Base-by-base conservation (phyloP, 2,329 filamentous ascomycete species). In the Fusarium ambrosium region DNA sequence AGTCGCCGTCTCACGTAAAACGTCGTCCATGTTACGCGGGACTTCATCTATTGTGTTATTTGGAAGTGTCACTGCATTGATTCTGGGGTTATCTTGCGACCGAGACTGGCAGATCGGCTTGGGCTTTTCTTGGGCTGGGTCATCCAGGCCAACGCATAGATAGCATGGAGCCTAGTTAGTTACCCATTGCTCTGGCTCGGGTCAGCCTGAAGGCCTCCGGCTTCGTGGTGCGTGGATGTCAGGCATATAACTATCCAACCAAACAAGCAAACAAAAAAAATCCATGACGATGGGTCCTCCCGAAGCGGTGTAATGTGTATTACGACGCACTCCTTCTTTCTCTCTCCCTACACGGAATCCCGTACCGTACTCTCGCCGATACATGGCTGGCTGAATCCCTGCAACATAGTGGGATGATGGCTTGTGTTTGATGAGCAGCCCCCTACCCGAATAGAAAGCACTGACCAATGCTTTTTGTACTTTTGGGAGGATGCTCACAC, bases 381-480 rank as follows among this genome's bases (percentile, higher is more conserved):
- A 53, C 32, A 60, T 20, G 36, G 41, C 58, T 43, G 20, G 61
- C n/a, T 18, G 14, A 36, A 39, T 45, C 48, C 60, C 34, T 65
- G 51, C 22, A 24, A 14, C 22, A 22, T 34, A 41, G 66, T 60
- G 34, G 48, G 34, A 70, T 64, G 62, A 58, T 64, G 22, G 45
- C 51, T 51, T 53, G 58, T 58, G 51, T 64, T 64, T 64, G 20
- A 56, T 45, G 62, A 64, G 36, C 55, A 34, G 60, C 53, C 27
- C 60, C 45, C 48, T 64, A 27, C 34, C 32, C 73, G n/a, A 51
- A n/a, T 20, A 22, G 32, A 11, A 43, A 56, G 61, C 53, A 65
- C 37, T 70, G 70, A 24, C 37, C 56, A 69, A 58, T 39, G 45
- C 48, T 59, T 34, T 51, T 51, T 32, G 56, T 48, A 36, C n/a